A percentile compares a stretch with the other conserved stretches of the same genome.
phyloP scores from a whole-genome alignment of 1,139 yeast species.

The Candida sanyaensis region DNA sequence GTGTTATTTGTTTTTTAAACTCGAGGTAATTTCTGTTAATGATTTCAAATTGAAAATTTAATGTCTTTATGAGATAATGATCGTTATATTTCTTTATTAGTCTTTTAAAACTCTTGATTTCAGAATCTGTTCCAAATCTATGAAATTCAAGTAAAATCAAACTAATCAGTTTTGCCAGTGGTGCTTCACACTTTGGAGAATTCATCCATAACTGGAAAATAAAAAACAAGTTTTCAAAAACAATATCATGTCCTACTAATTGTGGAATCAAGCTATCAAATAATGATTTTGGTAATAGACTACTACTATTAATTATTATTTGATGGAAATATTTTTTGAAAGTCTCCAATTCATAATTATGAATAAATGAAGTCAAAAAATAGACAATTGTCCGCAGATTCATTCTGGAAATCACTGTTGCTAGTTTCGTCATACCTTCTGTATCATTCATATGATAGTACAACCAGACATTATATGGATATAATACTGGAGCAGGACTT shows the following conservation, averaged over 20 bases:
- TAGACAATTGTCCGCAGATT: slow-evolving; percentile 31
- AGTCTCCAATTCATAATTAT: slow-evolving; percentile 35
- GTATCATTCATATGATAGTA: slow-evolving; percentile 36
- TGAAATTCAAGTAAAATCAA: slow-evolving; percentile 30
- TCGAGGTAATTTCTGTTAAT: slow-evolving; percentile 26
- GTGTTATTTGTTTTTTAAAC: slow-evolving; percentile 25
- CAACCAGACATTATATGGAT: slow-evolving; percentile 24
- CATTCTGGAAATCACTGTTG: slow-evolving; percentile 18
- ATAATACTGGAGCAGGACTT: background rate
- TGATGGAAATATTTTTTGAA: slow-evolving; percentile 25
- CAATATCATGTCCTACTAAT: slow-evolving; percentile 29
- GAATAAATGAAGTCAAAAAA: slow-evolving; percentile 30
- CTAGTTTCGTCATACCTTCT: slow-evolving; percentile 21
- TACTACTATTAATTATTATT: slow-evolving; percentile 10
- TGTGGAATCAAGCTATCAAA: slow-evolving; percentile 30
- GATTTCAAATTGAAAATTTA: slow-evolving; percentile 27
- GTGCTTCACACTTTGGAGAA: slow-evolving; percentile 22
- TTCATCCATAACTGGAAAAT: slow-evolving; percentile 31
- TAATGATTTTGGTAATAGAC: slow-evolving; percentile 23
- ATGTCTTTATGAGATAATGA: slow-evolving; percentile 26
- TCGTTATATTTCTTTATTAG: slow-evolving; percentile 21
- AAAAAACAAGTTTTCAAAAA: slow-evolving; percentile 33
- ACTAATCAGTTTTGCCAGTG: slow-evolving; percentile 30
- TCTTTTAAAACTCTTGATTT: slow-evolving; percentile 24
- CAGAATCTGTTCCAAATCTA: slow-evolving; percentile 31